Percentiles rank a stretch among this genome's conserved stretches.
Conservation (phyloP, 352 stramenopile genomes). For the Pythium coloratum region DNA sequence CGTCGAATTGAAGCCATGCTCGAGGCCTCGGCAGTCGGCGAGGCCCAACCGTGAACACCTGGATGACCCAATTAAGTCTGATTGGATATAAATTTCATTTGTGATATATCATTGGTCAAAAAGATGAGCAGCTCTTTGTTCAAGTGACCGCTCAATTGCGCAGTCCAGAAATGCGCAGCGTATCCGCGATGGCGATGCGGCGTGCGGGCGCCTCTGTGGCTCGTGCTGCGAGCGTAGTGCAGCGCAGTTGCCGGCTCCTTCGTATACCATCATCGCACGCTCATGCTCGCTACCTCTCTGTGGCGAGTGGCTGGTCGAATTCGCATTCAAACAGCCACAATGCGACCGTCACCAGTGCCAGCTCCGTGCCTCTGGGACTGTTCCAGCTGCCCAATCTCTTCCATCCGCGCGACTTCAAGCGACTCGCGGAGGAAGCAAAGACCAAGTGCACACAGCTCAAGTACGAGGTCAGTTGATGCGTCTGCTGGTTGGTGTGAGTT, state of each 20-base stretch:
- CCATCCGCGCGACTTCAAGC: slow-evolving; percentile 55
- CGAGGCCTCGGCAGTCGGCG: background rate
- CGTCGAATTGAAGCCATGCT: slow-evolving; percentile 29
- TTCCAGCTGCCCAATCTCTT: slow-evolving; percentile 73
- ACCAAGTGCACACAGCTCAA: slow-evolving; percentile 54
- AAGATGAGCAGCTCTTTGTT: background rate
- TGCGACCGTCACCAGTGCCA: background rate
- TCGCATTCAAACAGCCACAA: slow-evolving; percentile 3
- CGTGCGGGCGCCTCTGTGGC: background rate
- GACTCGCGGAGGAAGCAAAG: slow-evolving; percentile 61
- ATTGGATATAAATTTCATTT: slow-evolving; percentile 16
- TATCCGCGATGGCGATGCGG: background rate
- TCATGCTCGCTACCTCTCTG: slow-evolving; percentile 5
- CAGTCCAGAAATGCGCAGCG: slow-evolving; percentile 14
- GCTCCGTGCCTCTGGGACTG: slow-evolving; percentile 36
- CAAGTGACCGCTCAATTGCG: background rate
- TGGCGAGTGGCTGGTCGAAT: slow-evolving; percentile 1
- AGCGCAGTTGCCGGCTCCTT: background rate
- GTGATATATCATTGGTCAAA: slow-evolving; percentile 17
- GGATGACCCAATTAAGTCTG: background rate
- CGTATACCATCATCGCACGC: background rate
- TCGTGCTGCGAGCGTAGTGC: background rate
- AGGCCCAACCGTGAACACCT: background rate
- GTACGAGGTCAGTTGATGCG: slow-evolving; percentile 39
- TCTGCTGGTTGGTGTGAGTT: background rate